phyloP scores from a whole-genome alignment of 2,329 filamentous ascomycete species.

The Penicillium olsonii region DNA sequence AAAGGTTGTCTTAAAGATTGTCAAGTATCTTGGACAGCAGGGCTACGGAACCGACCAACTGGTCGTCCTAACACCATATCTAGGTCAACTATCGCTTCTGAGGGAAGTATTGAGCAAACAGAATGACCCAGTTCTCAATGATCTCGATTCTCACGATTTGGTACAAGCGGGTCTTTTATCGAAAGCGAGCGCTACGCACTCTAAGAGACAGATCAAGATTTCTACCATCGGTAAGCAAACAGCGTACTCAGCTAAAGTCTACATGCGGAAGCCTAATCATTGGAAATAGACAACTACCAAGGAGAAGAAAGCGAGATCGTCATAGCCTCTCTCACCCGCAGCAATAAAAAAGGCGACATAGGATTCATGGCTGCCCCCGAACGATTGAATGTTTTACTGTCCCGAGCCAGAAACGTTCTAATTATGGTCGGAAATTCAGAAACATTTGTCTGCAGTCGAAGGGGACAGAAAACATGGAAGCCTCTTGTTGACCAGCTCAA shows the following conservation, averaged over 20 bases:
- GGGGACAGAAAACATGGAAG: slow-evolving; percentile 60
- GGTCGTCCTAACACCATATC: slow-evolving; percentile 71
- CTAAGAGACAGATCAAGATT: slow-evolving; percentile 58
- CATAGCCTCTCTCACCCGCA: slow-evolving; percentile 66
- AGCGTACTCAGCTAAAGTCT: not conserved
- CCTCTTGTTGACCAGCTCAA: slow-evolving; percentile 61
- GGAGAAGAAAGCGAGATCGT: slow-evolving; percentile 76
- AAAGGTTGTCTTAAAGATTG: slow-evolving; percentile 63
- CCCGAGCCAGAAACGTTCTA: slow-evolving; percentile 64
- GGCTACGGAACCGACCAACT: slow-evolving; percentile 67
- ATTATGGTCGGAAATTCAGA: slow-evolving; percentile 70
- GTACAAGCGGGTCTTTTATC: slow-evolving; percentile 63
- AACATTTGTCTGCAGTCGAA: slow-evolving; percentile 64
- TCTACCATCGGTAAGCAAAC: slow-evolving; percentile 66
- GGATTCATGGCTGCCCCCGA: slow-evolving; percentile 70
- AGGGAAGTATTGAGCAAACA: slow-evolving; percentile 54
- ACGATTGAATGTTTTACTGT: slow-evolving; percentile 69
- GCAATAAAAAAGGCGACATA: slow-evolving; percentile 64
- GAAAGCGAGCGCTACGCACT: slow-evolving; percentile 51
- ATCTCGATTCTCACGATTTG: slow-evolving; percentile 67
- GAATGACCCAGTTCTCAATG: slow-evolving; percentile 67
- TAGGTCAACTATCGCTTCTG: slow-evolving; percentile 66
- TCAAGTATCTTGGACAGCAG: slow-evolving; percentile 70
- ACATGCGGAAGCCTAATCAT: not conserved
- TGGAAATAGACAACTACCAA: slow-evolving; percentile 69